phyloP scores from a whole-genome alignment of 2,329 filamentous ascomycete genomes.

The Taxawa tesnikishii region DNA sequence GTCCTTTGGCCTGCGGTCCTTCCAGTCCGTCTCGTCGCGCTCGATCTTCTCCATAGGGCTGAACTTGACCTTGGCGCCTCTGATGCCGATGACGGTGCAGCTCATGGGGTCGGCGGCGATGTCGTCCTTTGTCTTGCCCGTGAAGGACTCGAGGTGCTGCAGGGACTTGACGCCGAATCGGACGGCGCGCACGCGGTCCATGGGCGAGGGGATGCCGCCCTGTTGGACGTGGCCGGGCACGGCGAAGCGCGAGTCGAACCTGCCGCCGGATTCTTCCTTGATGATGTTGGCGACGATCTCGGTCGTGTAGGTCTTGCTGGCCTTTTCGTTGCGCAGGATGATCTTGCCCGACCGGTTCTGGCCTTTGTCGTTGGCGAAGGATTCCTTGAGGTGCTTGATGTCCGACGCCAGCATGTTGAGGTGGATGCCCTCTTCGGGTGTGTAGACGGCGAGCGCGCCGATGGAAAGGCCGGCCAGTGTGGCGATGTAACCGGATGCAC shows the following conservation, averaged over 20 bases:
- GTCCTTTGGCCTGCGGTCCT: slow-evolving; percentile 67
- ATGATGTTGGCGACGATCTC: slow-evolving; percentile 94
- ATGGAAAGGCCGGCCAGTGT: slow-evolving; percentile 85
- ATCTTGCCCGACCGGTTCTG: slow-evolving; percentile 84
- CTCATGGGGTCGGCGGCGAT: slow-evolving; percentile 65
- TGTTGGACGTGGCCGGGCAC: slow-evolving; percentile 93
- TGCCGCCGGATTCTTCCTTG: slow-evolving; percentile 78
- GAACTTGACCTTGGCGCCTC: slow-evolving; percentile 82
- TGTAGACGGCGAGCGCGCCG: slow-evolving; percentile 87
- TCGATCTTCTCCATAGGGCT: slow-evolving; percentile 71
- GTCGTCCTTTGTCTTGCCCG: slow-evolving; percentile 50
- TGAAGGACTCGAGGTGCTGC: slow-evolving; percentile 74
- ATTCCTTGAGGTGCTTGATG: slow-evolving; percentile 75
- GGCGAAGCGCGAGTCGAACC: slow-evolving; percentile 84
- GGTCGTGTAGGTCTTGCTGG: slow-evolving; percentile 79
- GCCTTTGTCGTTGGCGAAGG: slow-evolving; percentile 75
- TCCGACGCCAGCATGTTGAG: slow-evolving; percentile 87
- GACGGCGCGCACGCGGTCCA: slow-evolving; percentile 90
- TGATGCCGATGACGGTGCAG: slow-evolving; percentile 78
- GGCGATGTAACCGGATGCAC: slow-evolving; percentile 85
- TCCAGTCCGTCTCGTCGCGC: slow-evolving; percentile 82
- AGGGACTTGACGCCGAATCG: slow-evolving; percentile 89
- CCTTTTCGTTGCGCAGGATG: slow-evolving; percentile 93
- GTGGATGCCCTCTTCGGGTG: slow-evolving; percentile 88
- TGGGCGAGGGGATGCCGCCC: slow-evolving; percentile 81